Evolutionary conservation across 371 early-diverging fungal genomes (phyloP).

Genomic region (Lichtheimia corymbifera): DNA sequence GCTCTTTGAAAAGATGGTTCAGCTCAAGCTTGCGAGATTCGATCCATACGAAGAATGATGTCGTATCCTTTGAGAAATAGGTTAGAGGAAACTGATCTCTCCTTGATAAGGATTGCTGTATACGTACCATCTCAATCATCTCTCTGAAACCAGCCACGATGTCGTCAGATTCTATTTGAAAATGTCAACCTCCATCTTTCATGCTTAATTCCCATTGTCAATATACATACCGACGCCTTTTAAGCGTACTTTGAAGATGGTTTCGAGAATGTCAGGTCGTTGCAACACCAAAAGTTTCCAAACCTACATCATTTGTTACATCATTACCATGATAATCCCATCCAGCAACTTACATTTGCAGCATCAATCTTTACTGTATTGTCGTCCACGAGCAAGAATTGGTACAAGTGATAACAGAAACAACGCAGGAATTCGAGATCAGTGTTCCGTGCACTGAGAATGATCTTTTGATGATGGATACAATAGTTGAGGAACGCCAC

Average conservation of each 20-base stretch:
- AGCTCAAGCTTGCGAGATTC: constrained; percentile 54
- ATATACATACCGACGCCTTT: constrained; percentile 42
- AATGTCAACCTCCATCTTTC: not conserved
- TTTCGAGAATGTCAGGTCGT: constrained; percentile 48
- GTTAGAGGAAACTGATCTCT: not conserved
- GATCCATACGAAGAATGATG: constrained; percentile 60
- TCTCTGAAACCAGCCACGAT: constrained; percentile 64
- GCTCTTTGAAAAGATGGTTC: constrained; percentile 50
- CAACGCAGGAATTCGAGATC: constrained; percentile 69
- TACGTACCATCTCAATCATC: constrained; percentile 47
- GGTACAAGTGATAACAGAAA: constrained; percentile 67
- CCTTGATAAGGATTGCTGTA: not conserved
- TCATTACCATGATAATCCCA: not conserved
- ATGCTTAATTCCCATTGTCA: not conserved
- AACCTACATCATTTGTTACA: constrained; percentile 26
- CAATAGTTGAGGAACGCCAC: constrained; percentile 62
- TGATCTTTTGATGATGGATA: constrained; percentile 70
- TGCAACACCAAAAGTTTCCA: constrained; percentile 67
- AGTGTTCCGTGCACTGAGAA: constrained; percentile 55
- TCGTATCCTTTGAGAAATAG: constrained; percentile 33
- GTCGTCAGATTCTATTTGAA: constrained; percentile 53
- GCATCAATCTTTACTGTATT: constrained; percentile 49
- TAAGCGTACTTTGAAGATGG: constrained; percentile 43
- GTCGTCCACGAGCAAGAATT: constrained; percentile 47
- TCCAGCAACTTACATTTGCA: constrained; percentile 35